Percentiles rank a stretch among this genome's conserved stretches.
These are phyloP conservation scores for Talaromyces nanjingensis DNA, from an alignment of 495 filamentous ascomycete genomes.

Conservation along the genomic window DNA sequence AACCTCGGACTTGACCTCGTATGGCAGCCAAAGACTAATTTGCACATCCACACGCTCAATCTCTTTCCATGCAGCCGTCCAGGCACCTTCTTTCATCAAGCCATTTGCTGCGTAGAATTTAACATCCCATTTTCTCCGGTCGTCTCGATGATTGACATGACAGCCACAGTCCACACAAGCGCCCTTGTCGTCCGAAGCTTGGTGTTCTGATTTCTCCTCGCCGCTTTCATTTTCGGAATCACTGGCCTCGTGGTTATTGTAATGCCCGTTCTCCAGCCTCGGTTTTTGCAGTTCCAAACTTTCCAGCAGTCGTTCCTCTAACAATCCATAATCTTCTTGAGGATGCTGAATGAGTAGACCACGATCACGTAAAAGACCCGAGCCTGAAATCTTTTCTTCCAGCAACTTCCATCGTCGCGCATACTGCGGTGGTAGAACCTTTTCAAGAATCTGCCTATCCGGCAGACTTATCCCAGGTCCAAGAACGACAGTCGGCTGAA, in stretches of 20 bases:
- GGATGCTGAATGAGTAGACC: conserved; percentile 87
- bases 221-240: conserved; percentile 30
- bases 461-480: conserved; percentile 38
- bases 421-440: conserved; percentile 50
- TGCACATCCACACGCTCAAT: conserved; percentile 98
- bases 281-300: conserved; percentile 71
- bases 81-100: conserved; percentile 83
- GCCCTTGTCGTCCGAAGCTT: conserved; percentile 35
- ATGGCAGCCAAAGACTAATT: conserved; percentile 64
- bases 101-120: conserved; percentile 92
- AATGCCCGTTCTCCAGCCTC: conserved; percentile 73
- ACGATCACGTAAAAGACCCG: conserved; percentile 61
- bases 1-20: conserved; percentile 40
- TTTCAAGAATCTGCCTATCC: conserved; percentile 45
- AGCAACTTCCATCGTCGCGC: conserved; percentile 68
- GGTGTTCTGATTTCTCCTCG: conserved; percentile 36
- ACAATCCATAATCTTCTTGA: conserved; percentile 79
- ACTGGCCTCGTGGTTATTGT: conserved; percentile 34
- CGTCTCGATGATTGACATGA: conserved; percentile 41
- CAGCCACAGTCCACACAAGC: conserved; percentile 57
- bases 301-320: conserved; percentile 89
- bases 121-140: conserved; percentile 65
- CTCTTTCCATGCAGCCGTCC: conserved; percentile 89
- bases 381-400: conserved; percentile 67
- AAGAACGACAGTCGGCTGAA: conserved; percentile 66